These are phyloP conservation scores for Paecilomyces fulvus DNA, from an alignment of 2,329 filamentous ascomycete species.

Conservation along the genomic window DNA sequence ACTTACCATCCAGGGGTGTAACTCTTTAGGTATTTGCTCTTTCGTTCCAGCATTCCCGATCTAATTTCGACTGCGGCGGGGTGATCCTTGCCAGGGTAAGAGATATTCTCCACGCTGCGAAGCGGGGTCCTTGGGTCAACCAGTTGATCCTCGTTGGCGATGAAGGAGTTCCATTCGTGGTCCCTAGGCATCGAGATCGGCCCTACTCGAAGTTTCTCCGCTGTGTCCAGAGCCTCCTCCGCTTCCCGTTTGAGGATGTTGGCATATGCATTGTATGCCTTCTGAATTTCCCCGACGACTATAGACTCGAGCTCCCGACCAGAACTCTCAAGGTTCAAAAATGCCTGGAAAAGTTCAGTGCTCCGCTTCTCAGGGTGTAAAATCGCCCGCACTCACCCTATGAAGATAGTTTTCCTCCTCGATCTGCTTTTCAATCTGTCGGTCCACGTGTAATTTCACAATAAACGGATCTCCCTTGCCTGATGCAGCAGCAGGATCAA, in stretches of 20 bases:
- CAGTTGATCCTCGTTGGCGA: conserved; percentile 73
- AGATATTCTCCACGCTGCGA: conserved; percentile 69
- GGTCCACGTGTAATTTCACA: conserved; percentile 74
- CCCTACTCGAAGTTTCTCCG: conserved; percentile 73
- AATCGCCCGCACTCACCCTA: conserved; percentile 51
- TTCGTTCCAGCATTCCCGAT: conserved; percentile 85
- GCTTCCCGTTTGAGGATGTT: conserved; percentile 87
- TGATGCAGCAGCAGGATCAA: conserved; percentile 63
- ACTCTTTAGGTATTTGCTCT: conserved; percentile 98
- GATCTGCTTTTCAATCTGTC: conserved; percentile 83
- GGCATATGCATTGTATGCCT: conserved; percentile 90
- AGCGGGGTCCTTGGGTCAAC: conserved; percentile 76
- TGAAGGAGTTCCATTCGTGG: conserved; percentile 78
- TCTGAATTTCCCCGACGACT: conserved; percentile 94
- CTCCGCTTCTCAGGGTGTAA: not conserved
- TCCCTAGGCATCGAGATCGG: conserved; percentile 93
- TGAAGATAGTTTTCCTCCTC: conserved; percentile 97
- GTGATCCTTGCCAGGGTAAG: conserved; percentile 85
- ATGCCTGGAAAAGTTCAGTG: conserved; percentile 53
- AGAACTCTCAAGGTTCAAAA: conserved; percentile 87
- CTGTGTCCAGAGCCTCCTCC: conserved; percentile 66
- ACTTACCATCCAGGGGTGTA: conserved; percentile 89
- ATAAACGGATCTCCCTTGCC: conserved; percentile 92
- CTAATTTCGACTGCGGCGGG: conserved; percentile 75
- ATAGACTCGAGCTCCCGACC: conserved; percentile 93